These are phyloP conservation scores for Cardamine chenopodiifolia DNA, from an alignment of 345 rosid species.

Conservation along the genomic window DNA sequence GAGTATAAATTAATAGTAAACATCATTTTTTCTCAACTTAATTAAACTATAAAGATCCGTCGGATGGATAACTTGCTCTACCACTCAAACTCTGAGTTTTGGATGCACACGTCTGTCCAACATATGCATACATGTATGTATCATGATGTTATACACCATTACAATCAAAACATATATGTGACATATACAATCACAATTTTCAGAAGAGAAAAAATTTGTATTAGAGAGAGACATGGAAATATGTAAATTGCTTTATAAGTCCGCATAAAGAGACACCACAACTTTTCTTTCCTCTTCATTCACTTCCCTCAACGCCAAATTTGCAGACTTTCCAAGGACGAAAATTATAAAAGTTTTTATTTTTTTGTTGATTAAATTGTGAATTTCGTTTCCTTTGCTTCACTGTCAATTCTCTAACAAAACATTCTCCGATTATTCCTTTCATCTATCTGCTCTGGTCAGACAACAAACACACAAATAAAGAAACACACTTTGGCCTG, in stretches of 20 bases:
- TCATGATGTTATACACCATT: slow-evolving; percentile 19
- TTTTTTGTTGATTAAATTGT: slow-evolving; percentile 6
- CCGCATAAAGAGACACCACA: slow-evolving; percentile 48
- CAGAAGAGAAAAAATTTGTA: neutral
- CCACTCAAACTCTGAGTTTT: slow-evolving; percentile 39
- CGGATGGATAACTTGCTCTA: slow-evolving; percentile 40
- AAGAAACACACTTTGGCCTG: slow-evolving; percentile 40
- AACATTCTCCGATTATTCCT: slow-evolving; percentile 32
- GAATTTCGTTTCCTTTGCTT: slow-evolving; percentile 26
- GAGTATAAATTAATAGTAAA: neutral
- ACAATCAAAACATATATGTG: slow-evolving; percentile 2
- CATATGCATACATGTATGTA: neutral
- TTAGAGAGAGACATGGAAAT: slow-evolving; percentile 46
- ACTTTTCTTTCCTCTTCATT: slow-evolving; percentile 40
- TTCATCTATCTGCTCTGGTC: slow-evolving; percentile 39
- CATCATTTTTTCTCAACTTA: slow-evolving; percentile 9
- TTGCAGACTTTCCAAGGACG: slow-evolving; percentile 32
- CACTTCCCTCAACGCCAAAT: slow-evolving; percentile 30
- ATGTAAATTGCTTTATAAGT: slow-evolving; percentile 50
- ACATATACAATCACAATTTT: slow-evolving; percentile 12
- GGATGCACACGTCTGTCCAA: slow-evolving; percentile 33
- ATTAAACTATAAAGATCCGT: slow-evolving; percentile 40
- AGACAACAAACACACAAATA: slow-evolving; percentile 22
- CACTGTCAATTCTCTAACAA: slow-evolving; percentile 35
- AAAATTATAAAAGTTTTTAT: neutral